Conservation (phyloP, 169 alveolate genomes). For the Babesia divergens region DNA sequence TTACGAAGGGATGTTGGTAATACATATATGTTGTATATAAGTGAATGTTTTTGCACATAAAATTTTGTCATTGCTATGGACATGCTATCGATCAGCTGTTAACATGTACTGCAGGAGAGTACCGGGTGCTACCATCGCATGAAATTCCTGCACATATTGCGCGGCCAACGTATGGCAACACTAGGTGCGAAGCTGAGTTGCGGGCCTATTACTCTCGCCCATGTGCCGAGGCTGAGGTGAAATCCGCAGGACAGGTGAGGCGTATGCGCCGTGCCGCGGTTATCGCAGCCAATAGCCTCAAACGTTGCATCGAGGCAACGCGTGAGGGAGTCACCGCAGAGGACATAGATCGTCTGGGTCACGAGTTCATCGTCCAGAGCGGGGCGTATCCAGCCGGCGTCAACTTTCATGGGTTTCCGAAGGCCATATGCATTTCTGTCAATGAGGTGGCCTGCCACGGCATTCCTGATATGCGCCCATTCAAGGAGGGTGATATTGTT, state of each 20-base stretch:
- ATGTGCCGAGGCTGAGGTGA: slow-evolving; percentile 66
- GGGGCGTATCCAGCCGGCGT: slow-evolving; percentile 93
- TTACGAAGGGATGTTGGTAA: no score
- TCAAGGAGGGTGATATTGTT: slow-evolving; percentile 83
- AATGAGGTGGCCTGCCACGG: slow-evolving; percentile 93
- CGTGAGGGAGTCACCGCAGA: slow-evolving; percentile 83
- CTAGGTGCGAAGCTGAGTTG: slow-evolving; percentile 14
- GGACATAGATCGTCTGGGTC: slow-evolving; percentile 85
- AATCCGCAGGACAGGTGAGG: slow-evolving; percentile 46
- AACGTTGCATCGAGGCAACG: slow-evolving; percentile 69
- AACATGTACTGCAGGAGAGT: slow-evolving; percentile 44
- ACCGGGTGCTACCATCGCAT: slow-evolving; percentile 53
- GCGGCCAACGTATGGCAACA: slow-evolving; percentile 64
- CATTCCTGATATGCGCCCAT: slow-evolving; percentile 85
- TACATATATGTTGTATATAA: no score
- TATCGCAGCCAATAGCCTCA: slow-evolving; percentile 70
- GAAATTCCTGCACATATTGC: slow-evolving; percentile 66
- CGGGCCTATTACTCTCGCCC: slow-evolving; percentile 23
- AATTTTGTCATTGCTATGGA: neutral
- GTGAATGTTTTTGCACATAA: neutral
- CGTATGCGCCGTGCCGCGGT: slow-evolving; percentile 70
- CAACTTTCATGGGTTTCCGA: slow-evolving; percentile 89
- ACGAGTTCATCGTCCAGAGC: slow-evolving; percentile 77
- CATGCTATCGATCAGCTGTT: neutral
- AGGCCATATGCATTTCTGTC: slow-evolving; percentile 89